phyloP scores from a whole-genome alignment of 139 green algal genomes.

The Haematococcus sp. region DNA sequence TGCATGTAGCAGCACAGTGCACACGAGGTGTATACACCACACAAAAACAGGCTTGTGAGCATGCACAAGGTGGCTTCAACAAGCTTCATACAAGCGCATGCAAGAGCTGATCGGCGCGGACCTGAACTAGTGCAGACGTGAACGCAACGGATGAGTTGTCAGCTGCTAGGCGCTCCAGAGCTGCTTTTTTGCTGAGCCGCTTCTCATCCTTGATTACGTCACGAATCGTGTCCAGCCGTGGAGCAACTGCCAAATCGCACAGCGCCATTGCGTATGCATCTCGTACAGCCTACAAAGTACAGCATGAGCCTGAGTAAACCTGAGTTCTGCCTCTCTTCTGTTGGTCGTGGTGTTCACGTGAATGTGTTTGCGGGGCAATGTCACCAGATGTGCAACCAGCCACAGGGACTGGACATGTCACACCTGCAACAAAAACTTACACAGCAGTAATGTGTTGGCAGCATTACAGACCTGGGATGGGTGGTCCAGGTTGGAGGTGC shows the following conservation, averaged over 20 bases:
- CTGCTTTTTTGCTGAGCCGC: slow-evolving; percentile 44
- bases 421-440: no score
- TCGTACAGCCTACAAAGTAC: slow-evolving; percentile 38
- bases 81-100: background rate
- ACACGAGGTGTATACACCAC: background rate
- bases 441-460: no score
- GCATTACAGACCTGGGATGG: slow-evolving; percentile 13
- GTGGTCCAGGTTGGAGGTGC: slow-evolving; percentile 11
- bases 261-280: slow-evolving; percentile 54
- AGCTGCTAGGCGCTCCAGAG: slow-evolving; percentile 46
- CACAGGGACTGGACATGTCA: no score
- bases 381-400: no score
- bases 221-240: background rate
- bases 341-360: no score
- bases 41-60: background rate
- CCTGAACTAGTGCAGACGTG: background rate
- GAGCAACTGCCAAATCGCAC: slow-evolving; percentile 56
- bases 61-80: no score
- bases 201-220: slow-evolving; percentile 44
- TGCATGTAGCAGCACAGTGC: slow-evolving; percentile 41
- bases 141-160: slow-evolving; percentile 11
- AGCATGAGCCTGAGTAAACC: background rate
- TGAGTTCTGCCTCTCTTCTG: no score
- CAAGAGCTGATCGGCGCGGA: background rate
- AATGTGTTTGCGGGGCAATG: no score